phyloP scores from a whole-genome alignment of 192 early-diverging fungal genomes.

The Coemansia sp. region DNA sequence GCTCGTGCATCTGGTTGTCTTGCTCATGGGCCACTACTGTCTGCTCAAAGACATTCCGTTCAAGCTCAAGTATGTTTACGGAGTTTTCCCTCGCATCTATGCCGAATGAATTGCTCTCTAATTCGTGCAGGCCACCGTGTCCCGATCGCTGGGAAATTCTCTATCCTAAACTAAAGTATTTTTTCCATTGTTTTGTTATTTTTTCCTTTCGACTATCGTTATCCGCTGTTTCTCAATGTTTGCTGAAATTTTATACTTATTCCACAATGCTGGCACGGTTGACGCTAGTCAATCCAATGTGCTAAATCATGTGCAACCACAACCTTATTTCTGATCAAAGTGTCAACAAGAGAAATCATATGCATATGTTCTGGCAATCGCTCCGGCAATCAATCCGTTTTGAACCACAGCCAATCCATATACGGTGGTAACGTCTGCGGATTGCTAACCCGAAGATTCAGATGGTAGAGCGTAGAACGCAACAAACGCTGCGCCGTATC shows the following conservation, averaged over 20 bases:
- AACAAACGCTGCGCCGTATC: conserved; percentile 28
- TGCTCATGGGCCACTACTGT: conserved; percentile 57
- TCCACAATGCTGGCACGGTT: no score
- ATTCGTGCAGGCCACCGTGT: not conserved
- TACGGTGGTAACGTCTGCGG: conserved; percentile 23
- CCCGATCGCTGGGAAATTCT: no score
- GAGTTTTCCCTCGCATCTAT: conserved; percentile 45
- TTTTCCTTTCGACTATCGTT: not conserved
- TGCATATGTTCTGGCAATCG: not conserved
- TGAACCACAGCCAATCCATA: conserved; percentile 11
- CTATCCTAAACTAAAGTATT: not conserved
- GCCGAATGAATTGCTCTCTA: conserved; percentile 8
- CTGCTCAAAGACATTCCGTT: conserved; percentile 36
- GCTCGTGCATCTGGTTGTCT: conserved; percentile 58
- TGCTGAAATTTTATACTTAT: no score
- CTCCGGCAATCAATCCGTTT: not conserved
- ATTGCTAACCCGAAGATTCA: conserved; percentile 15
- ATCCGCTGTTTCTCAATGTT: not conserved
- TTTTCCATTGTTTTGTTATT: conserved; percentile 8
- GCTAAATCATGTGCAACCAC: no score
- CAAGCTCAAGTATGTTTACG: conserved; percentile 28
- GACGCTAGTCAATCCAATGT: no score
- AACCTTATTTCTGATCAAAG: no score
- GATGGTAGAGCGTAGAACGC: conserved; percentile 26
- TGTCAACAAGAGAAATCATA: no score